Base-by-base conservation (phyloP, 2,329 filamentous ascomycete species). In the Stenocarpella maydis region DNA sequence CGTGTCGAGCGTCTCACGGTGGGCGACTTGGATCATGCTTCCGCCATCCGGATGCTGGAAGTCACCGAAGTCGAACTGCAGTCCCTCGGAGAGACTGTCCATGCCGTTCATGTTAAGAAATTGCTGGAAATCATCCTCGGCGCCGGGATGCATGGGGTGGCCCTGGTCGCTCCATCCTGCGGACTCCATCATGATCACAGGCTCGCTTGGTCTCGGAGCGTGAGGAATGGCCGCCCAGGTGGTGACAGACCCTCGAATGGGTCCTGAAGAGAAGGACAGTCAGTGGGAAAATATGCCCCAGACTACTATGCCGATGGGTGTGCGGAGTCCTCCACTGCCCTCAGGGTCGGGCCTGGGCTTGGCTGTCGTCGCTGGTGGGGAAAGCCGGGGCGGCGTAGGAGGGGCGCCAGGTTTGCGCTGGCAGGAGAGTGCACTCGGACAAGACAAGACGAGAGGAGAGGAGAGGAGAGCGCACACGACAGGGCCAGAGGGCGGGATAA, bases 101-200 rank as follows among this genome's bases (percentile, higher is more conserved):
- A 90, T 87, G 74, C 79, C 80, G 69, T 83, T 85, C 82, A 91
- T 86, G 73, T 90, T 85, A 71, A 91, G 82, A 69, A 90, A 90
- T 73, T 90, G 88, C 72, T 88, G 84, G 75, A 91, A 90, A 47
- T 90, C 88, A 76, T 90, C 88, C 58, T 90, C 88, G 63, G 82
- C 77, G 7, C 82, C 74, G 14, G 83, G 77, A 34, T 85, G 80
- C 78, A 89, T 81, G 69, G 82, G 81, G 74, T 88, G 86, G 74
- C 89, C 87, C 75, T 88, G 85, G 61, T 83, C 82, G 73, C 85
- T 85, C 88, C 88, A 90, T 71, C 79, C 77, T 68, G 81, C 78
- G 64, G 85, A 83, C 73, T 85, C 82, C 85, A 88, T 88, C 81
- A 83, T 86, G 78, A 77, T 77, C 75, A 80, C 52, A 50, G 28